Base-by-base conservation (phyloP, 495 filamentous ascomycete genomes). In the Xylona heveae region DNA sequence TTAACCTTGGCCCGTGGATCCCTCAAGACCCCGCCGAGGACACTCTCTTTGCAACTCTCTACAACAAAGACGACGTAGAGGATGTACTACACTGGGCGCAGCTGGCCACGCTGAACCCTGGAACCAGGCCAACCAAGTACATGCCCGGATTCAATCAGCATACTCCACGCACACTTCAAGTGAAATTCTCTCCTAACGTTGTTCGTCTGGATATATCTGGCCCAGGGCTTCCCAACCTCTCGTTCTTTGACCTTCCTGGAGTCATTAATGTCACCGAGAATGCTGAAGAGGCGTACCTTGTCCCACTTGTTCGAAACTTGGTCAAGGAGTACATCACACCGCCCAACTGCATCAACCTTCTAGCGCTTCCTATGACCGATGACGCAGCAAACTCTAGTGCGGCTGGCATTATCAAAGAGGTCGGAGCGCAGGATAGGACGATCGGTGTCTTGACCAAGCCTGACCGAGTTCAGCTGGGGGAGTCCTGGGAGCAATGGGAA, bases 391-490 rank as follows among this genome's bases (percentile, higher is more conserved):
- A 51, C 21, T 44, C 48, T 25, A 48, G 48, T 6, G 48, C 48
- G 5, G 36, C 48, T 7, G 38, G 45, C 8, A 34, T 51, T 8
- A 44, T 44, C 3, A 38, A 36, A 5, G 31, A 46, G 9, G 31
- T 45, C 2, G 49, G 48, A 51, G 13, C 41, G 48, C 8, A 51
- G 49, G 7, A 51, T 51, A 12, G 48, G 46, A 19, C 7, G 34
- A 3, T 33, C 51, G 47, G 61, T 2, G 61, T 60, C 3, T 38
- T 64, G 6, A 64, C 60, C 3, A 64, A 64, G 33, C 61, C 60
- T 1, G 61, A 64, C 33, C 43, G 49, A 2, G 37, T 64, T 14
- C 49, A 43, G 10, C 33, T 30, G 2, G 50, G 42, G 0, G 42
- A 47, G 19, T 21, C 19, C 1, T 35, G 48, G 1, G 32, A 39